These are phyloP conservation scores for Pleurotus tuoliensis DNA, from an alignment of 768 basidiomycete genomes.

Conservation along the genomic window DNA sequence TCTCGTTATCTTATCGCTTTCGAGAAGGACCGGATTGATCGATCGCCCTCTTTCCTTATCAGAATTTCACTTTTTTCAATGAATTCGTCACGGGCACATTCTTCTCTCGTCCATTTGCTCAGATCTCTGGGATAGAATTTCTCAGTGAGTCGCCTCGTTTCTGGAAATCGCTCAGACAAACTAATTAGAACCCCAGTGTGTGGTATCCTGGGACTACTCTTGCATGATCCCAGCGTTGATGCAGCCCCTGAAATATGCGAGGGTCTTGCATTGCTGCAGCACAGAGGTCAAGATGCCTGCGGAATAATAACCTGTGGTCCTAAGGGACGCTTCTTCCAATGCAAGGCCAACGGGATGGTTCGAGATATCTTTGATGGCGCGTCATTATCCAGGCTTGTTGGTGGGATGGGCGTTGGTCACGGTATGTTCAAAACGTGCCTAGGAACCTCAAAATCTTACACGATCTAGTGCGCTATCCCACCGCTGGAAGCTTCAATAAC, in stretches of 20 bases:
- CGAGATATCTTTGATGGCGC: constrained; percentile 89
- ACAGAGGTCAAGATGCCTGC: constrained; percentile 97
- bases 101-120: not conserved
- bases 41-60: not conserved
- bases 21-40: not conserved
- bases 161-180: not conserved
- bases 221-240: constrained; percentile 71
- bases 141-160: not conserved
- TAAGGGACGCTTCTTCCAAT: constrained; percentile 94
- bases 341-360: constrained; percentile 99
- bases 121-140: not conserved
- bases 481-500: constrained; percentile 94
- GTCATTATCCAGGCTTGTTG: constrained; percentile 72
- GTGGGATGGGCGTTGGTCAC: constrained; percentile 97
- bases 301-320: constrained; percentile 95
- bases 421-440: constrained; percentile 44
- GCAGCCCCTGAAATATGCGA: constrained; percentile 90
- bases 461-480: constrained; percentile 86
- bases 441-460: no score
- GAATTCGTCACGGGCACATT: not conserved
- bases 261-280: constrained; percentile 92
- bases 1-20: constrained; percentile 6
- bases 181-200: constrained; percentile 55
- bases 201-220: constrained; percentile 85
- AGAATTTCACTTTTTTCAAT: constrained; percentile 2